Evolutionary conservation across 768 basidiomycete species (phyloP).

Genomic region (Strobilomyces confusus): DNA sequence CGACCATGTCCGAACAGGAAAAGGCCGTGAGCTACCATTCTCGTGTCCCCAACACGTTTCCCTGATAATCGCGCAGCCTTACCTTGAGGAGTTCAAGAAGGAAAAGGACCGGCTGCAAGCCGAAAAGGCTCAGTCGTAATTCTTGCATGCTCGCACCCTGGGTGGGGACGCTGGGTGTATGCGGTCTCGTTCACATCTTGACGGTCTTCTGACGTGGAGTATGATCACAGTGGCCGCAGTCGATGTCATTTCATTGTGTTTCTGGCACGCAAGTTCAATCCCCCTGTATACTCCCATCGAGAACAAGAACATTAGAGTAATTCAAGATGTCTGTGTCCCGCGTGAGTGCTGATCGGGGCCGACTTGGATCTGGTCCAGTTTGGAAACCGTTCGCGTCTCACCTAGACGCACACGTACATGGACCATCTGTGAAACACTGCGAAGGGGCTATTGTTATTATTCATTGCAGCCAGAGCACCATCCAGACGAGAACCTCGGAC

Average conservation of each 20-base stretch:
- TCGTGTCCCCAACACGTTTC: neutral
- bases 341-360: too few species aligned
- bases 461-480: too few species aligned
- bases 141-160: neutral
- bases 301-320: neutral
- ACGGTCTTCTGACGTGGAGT: constrained; percentile 8
- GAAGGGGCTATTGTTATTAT: too few species aligned
- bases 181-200: constrained; percentile 1
- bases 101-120: constrained; percentile 13
- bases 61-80: constrained; percentile 18
- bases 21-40: neutral
- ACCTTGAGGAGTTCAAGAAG: constrained; percentile 16
- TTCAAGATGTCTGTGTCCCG: too few species aligned
- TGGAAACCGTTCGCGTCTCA: too few species aligned
- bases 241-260: constrained; percentile 3
- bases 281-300: constrained; percentile 4
- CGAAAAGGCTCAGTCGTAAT: constrained; percentile 5
- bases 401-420: too few species aligned
- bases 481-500: too few species aligned
- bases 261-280: neutral
- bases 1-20: too few species aligned
- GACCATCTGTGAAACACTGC: too few species aligned
- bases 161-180: neutral
- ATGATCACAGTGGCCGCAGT: constrained; percentile 8
- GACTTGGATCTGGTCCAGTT: too few species aligned